These are phyloP conservation scores for Penicillium concentricum DNA, from an alignment of 2,329 filamentous ascomycete species.

Conservation along the genomic window DNA sequence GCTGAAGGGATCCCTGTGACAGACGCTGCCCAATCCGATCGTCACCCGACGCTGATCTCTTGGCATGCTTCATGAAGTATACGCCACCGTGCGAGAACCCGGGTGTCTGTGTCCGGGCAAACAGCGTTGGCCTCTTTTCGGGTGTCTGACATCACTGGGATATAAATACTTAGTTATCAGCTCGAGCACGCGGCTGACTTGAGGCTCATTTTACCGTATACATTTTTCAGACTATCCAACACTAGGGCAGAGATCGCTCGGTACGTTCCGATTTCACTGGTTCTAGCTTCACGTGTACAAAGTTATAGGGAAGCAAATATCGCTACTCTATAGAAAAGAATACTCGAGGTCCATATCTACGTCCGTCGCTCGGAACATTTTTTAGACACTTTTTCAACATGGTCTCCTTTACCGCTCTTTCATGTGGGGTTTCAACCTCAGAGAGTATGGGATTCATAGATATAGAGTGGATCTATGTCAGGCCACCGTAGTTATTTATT, in stretches of 20 bases:
- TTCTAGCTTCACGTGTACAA: background rate
- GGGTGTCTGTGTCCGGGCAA: background rate
- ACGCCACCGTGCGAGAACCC: background rate
- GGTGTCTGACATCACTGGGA: background rate
- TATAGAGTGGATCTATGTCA: too few relatives aligned
- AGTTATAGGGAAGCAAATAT: background rate
- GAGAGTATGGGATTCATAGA: too few relatives aligned
- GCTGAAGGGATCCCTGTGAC: background rate
- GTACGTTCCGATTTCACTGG: background rate
- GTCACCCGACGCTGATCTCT: constrained; percentile 5
- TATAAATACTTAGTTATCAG: background rate
- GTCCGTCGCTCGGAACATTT: too few relatives aligned
- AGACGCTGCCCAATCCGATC: background rate
- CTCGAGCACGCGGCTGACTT: background rate
- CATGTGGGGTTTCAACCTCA: too few relatives aligned
- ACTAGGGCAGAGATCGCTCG: background rate
- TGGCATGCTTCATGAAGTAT: background rate
- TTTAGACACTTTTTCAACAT: too few relatives aligned
- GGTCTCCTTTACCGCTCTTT: too few relatives aligned
- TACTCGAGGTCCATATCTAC: too few relatives aligned
- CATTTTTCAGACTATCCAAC: background rate
- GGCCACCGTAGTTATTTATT: too few relatives aligned
- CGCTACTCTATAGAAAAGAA: background rate
- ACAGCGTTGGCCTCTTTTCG: background rate
- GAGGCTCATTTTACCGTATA: background rate